These are phyloP conservation scores for Scleroderma citrinum DNA, from an alignment of 768 basidiomycete genomes.

Conservation along the genomic window DNA sequence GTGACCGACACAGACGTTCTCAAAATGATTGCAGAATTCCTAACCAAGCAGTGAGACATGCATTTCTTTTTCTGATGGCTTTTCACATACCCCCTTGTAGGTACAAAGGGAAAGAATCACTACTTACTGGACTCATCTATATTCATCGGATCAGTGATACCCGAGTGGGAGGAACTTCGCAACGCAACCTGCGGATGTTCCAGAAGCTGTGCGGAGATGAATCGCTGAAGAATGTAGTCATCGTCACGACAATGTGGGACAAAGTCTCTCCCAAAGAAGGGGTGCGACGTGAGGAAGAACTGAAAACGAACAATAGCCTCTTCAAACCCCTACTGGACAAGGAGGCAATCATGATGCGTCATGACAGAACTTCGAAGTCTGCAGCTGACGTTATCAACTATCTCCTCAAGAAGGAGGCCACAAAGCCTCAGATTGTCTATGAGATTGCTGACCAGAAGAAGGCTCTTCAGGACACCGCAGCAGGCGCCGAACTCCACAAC, in stretches of 20 bases:
- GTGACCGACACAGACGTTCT: neutral
- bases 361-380: neutral
- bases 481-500: neutral
- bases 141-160: constrained; percentile 39
- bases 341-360: neutral
- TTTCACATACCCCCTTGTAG: neutral
- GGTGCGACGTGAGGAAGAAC: constrained; percentile 33
- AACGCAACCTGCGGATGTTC: constrained; percentile 38
- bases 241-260: constrained; percentile 44
- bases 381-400: neutral
- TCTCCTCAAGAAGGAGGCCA: neutral
- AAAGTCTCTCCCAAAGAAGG: constrained; percentile 23
- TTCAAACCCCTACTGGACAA: neutral
- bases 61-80: neutral
- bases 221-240: constrained; percentile 38
- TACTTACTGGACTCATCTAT: constrained; percentile 35
- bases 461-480: neutral
- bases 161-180: constrained; percentile 36
- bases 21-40: neutral
- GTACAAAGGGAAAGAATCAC: neutral
- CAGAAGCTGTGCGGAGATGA: constrained; percentile 38
- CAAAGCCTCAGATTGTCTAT: neutral
- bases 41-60: neutral
- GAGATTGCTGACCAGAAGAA: neutral
- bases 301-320: neutral